Base-by-base conservation (phyloP, 2,329 filamentous ascomycete species). In the Didymellaceae sp. region DNA sequence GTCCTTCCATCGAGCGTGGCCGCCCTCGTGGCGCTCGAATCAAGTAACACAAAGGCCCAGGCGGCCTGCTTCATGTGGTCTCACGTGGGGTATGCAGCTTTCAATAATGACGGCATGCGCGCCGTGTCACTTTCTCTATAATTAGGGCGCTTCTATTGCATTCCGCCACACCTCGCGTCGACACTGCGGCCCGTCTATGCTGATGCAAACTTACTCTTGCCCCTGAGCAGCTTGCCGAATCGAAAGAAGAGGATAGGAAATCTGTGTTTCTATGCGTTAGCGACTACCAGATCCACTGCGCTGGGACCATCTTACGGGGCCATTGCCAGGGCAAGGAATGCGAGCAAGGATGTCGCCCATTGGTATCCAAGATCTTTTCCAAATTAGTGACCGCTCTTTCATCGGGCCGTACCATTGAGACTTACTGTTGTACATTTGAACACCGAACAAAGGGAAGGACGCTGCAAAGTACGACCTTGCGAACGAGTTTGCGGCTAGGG, bases 371-470 rank as follows among this genome's bases (percentile, higher is more conserved):
- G 54, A 71, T 67, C 67, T 64, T 59, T 61, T 61, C 65, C 63
- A 54, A 39, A 67, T 73, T 64, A 77, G 74, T 77, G 71, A 77
- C 76, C 75, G 75, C 74, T 65, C 72, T 71, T 76, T 74, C 68
- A 55, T 51, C 48, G 47, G 41, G 42, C 48, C 52, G 44, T 56
- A 26, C 52, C 43, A 24, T 61, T 59, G 45, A 54, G 52, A 77
- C 77, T 72, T 67, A 79, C 78, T 72, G 62, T 78, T 68, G 69
- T 77, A 80, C 76, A 80, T 78, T 62, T 80, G 78, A n/a, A 78
- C 73, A 45, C 78, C 77, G 59, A 78, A 77, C 28, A 77, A 65
- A 46, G 76, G 76, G 59, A 78, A 78, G 11, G 75, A 76, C 38
- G 75, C 78, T 45, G 77, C 77, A 63, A 80, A 80, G 55, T 65